phyloP scores from a whole-genome alignment of 345 rosid species.

The Eucalyptus viminalis region DNA sequence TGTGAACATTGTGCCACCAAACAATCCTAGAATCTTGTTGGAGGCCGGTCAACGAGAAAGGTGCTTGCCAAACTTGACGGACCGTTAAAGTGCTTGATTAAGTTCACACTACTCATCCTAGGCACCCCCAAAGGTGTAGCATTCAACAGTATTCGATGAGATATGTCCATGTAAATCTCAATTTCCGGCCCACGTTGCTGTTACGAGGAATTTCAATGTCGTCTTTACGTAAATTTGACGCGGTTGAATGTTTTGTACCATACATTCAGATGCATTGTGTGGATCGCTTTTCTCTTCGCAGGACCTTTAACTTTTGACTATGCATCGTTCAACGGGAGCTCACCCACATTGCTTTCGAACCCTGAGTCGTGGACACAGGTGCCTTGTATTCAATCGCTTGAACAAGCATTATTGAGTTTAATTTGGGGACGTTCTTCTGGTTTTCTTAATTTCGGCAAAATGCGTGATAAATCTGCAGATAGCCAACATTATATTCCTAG shows the following conservation, averaged over 20 bases:
- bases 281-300: background rate
- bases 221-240: background rate
- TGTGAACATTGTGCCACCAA: background rate
- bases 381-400: background rate
- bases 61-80: background rate
- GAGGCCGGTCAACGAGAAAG: background rate
- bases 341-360: constrained; percentile 11
- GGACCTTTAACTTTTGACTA: constrained; percentile 22
- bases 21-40: background rate
- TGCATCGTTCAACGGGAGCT: constrained; percentile 14
- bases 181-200: background rate
- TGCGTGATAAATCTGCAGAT: background rate
- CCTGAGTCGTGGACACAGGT: constrained; percentile 32
- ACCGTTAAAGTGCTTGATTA: background rate
- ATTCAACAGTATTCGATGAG: background rate
- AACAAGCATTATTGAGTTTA: background rate
- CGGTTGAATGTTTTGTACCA: background rate
- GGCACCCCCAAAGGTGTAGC: background rate
- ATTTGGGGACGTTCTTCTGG: background rate
- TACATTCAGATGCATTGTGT: background rate
- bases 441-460: background rate
- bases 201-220: background rate
- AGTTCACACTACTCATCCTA: background rate
- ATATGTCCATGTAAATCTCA: background rate
- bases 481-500: constrained; percentile 19